Evolutionary conservation across 257 asterid genomes (phyloP).

Genomic region (Mentha longifolia): DNA sequence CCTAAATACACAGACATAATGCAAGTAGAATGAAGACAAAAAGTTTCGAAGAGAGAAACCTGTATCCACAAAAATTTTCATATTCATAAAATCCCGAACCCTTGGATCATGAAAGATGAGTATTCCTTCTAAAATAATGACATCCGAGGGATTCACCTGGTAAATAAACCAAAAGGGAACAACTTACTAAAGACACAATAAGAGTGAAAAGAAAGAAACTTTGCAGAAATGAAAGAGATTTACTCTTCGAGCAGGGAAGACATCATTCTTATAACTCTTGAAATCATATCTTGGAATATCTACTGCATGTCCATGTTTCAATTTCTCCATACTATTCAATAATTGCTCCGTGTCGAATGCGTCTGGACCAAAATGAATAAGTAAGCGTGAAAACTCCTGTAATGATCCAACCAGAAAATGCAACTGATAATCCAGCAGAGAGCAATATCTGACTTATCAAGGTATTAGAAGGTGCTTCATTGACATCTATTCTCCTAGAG

Average conservation of each 20-base stretch:
- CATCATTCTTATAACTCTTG: constrained; percentile 76
- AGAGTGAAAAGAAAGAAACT: not conserved
- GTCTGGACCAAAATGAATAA: constrained; percentile 51
- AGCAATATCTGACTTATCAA: constrained; percentile 22
- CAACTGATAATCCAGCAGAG: constrained; percentile 19
- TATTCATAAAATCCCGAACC: constrained; percentile 84
- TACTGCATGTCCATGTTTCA: constrained; percentile 85
- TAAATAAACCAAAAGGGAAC: constrained; percentile 32
- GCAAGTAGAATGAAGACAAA: constrained; percentile 19
- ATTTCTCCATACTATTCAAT: constrained; percentile 68
- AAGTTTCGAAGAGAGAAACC: constrained; percentile 54
- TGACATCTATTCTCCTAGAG: constrained; percentile 22
- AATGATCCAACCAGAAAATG: constrained; percentile 32
- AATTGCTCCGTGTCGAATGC: constrained; percentile 86
- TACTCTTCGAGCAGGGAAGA: constrained; percentile 89
- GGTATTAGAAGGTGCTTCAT: constrained; percentile 25
- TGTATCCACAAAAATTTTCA: constrained; percentile 99
- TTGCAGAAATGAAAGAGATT: constrained; percentile 22
- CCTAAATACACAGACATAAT: constrained; percentile 1
- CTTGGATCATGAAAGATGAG: constrained; percentile 94
- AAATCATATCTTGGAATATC: constrained; percentile 95
- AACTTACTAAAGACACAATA: constrained; percentile 1
- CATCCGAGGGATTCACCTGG: constrained; percentile 98
- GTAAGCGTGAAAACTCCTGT: constrained; percentile 16
- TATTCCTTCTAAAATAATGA: constrained; percentile 95